Evolutionary conservation across 768 basidiomycete genomes (phyloP).

Genomic region (Boletus rubroflammeus): DNA sequence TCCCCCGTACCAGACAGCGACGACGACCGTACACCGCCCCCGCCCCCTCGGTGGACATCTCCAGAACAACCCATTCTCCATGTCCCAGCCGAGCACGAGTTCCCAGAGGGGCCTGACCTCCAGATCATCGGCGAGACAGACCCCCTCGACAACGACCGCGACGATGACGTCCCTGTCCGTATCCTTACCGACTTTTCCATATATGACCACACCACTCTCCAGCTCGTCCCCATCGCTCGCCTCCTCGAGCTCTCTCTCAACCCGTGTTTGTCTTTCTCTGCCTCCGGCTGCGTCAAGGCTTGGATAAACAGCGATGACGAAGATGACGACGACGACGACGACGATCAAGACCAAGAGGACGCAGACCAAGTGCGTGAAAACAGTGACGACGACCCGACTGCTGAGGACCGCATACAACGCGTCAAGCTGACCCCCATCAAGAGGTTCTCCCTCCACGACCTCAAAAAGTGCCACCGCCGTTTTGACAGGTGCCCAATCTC

Average conservation of each 20-base stretch:
- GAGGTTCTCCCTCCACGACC: constrained; percentile 46
- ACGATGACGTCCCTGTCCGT: constrained; percentile 52
- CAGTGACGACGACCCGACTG: neutral
- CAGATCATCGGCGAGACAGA: constrained; percentile 43
- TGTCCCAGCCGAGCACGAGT: constrained; percentile 26
- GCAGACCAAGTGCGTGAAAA: constrained; percentile 7
- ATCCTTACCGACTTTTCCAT: constrained; percentile 51
- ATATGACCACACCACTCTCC: constrained; percentile 38
- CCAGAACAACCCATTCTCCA: constrained; percentile 13
- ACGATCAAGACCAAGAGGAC: constrained; percentile 20
- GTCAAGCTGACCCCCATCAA: constrained; percentile 43
- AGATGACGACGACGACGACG: constrained; percentile 23
- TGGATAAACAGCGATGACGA: constrained; percentile 35
- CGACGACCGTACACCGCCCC: constrained; percentile 5
- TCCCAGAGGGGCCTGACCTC: constrained; percentile 40
- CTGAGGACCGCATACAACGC: constrained; percentile 22
- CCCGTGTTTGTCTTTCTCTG: constrained; percentile 29
- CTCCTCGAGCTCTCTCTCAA: constrained; percentile 34
- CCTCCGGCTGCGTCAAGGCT: constrained; percentile 37
- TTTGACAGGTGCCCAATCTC: constrained; percentile 42
- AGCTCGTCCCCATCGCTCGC: constrained; percentile 39
- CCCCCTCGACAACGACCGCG: constrained; percentile 22
- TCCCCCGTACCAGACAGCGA: constrained; percentile 19
- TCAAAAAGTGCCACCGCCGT: constrained; percentile 17
- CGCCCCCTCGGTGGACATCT: constrained; percentile 6